A percentile compares a stretch with the other conserved stretches of the same genome.
Conservation (phyloP, 306 rosid genomes). For the Hippophae gyantsensis region DNA sequence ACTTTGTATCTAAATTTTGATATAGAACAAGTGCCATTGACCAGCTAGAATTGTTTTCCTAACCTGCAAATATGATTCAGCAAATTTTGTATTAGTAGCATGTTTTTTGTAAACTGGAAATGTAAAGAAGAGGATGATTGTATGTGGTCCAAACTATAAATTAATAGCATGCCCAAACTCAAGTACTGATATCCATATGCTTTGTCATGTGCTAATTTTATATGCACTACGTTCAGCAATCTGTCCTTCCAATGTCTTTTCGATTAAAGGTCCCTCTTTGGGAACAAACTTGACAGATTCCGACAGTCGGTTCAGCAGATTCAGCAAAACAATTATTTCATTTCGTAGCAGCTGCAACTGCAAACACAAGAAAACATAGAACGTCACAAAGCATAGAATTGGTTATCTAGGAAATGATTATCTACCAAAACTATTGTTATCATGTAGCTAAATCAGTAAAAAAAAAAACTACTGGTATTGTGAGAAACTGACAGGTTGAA, state of each 20-base stretch:
- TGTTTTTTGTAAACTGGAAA: neutral
- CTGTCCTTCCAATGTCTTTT: constrained; percentile 30
- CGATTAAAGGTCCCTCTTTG: constrained; percentile 41
- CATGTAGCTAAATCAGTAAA: neutral
- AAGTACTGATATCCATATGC: constrained; percentile 10
- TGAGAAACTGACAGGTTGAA: constrained; percentile 1
- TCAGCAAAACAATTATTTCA: constrained; percentile 57
- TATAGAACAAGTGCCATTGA: too few relatives aligned
- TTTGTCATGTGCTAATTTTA: constrained; percentile 18
- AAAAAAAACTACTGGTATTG: neutral
- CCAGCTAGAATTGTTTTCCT: neutral
- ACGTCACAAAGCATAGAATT: neutral
- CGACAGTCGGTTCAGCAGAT: constrained; percentile 56
- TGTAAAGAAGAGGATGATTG: neutral
- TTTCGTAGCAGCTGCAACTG: constrained; percentile 65
- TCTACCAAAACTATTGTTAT: neutral
- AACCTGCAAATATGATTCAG: constrained; percentile 5
- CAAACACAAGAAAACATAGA: neutral
- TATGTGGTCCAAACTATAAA: neutral
- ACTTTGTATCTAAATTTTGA: neutral
- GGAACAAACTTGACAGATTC: constrained; percentile 39
- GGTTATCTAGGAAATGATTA: neutral
- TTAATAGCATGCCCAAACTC: neutral
- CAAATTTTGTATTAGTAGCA: neutral
- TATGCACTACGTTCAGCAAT: constrained; percentile 7